Evolutionary conservation across 176 grass and related monocot species (phyloP), one percentile per base, ranked within the genome.

Genomic region (Rhynchospora breviuscula): DNA sequence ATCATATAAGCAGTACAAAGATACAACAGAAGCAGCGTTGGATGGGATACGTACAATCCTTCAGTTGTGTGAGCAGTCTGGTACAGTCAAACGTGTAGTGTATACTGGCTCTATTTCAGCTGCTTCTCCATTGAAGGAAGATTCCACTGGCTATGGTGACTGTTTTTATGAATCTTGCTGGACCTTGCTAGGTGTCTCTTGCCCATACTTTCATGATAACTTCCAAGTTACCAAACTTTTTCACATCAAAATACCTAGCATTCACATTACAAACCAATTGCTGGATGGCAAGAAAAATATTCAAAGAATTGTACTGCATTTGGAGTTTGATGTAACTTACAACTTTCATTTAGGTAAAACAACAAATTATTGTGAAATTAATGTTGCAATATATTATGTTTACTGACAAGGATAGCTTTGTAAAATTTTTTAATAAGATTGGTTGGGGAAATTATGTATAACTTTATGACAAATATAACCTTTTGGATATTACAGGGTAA

Each of bases 51-150:
- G 70, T 61, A 91, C 71, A 76, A 93, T 97, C 78, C 64, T 97
- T 33, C 8, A 19, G 49, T 85, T 89, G 21, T 97, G 94, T 71
- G 84, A 91, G 81, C 63, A 75, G 11, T 74, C 89, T 40, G 83
- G 68, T 71, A 89, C 91, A 67, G 91, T 97, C 84, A 79, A 43
- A 35, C 94, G 89, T 31, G 87, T 97, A 74, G 88, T 93, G 45
- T 78, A 93, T 75, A 97, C 93, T 11, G 94, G 77, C 51, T 93
- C 94, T 0, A 72, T 91, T 79, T 18, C 53, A 4, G 87, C 91
- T 21, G 85, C 91, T 5, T 90, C 93, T 13, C 89, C 93, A 18
- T 87, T 86, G 57, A 77, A 53, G 15, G 87, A 90, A 12, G 91
- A 93, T 76, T 84, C 58, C 73, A 7, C 8, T 15, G 68, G 87